Evolutionary conservation across 495 filamentous ascomycete genomes (phyloP).

Genomic region (Aspergillus indologenus): DNA sequence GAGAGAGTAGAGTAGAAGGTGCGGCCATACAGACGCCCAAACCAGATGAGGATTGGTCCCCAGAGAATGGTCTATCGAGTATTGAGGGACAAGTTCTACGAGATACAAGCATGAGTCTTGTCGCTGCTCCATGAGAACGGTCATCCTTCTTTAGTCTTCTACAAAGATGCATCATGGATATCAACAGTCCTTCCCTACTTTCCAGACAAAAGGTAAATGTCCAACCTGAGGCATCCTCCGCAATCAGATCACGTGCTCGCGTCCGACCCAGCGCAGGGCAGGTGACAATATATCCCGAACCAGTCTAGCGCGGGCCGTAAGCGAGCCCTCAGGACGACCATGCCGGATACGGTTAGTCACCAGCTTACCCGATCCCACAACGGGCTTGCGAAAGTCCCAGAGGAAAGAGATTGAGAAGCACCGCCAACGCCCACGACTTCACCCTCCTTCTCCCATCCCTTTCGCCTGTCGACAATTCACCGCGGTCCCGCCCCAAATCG

Average conservation of each 20-base stretch:
- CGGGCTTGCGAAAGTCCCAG: slow-evolving; percentile 35
- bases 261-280: not conserved
- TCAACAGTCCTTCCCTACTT: no score
- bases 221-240: no score
- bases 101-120: no score
- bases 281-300: slow-evolving; percentile 7
- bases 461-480: slow-evolving; percentile 43
- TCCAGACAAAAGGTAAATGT: no score
- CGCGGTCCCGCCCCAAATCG: slow-evolving; percentile 46
- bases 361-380: slow-evolving; percentile 49
- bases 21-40: no score
- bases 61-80: no score
- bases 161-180: no score
- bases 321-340: slow-evolving; percentile 36
- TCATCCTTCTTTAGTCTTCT: no score
- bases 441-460: slow-evolving; percentile 43
- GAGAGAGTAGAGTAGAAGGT: no score
- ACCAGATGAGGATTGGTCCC: no score
- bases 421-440: slow-evolving; percentile 27
- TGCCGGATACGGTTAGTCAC: slow-evolving; percentile 31
- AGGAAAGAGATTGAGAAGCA: slow-evolving; percentile 9
- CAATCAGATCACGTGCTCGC: not conserved
- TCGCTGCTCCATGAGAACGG: no score
- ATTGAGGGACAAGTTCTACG: no score
- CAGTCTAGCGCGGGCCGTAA: slow-evolving; percentile 27